Conservation (phyloP, 2,329 filamentous ascomycete species). For the Colletotrichum sidae region DNA sequence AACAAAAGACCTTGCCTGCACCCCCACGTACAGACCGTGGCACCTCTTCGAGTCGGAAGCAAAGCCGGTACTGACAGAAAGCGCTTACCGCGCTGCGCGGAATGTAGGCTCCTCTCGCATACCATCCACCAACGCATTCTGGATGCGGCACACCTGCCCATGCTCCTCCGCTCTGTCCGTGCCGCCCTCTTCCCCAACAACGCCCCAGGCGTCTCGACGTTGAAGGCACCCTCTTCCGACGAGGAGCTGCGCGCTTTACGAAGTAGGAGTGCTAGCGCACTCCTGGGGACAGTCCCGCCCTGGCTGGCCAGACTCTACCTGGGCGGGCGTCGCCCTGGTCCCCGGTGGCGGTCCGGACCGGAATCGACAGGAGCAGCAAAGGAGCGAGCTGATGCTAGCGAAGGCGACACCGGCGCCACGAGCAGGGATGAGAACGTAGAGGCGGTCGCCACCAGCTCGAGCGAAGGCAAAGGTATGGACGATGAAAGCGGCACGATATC, state of each 20-base stretch:
- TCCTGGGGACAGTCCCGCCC: slow-evolving; percentile 62
- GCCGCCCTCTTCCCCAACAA: slow-evolving; percentile 89
- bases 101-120: slow-evolving; percentile 68
- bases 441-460: slow-evolving; percentile 39
- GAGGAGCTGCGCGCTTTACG: slow-evolving; percentile 72
- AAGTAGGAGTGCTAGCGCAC: slow-evolving; percentile 72
- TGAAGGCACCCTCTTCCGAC: slow-evolving; percentile 70
- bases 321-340: slow-evolving; percentile 52
- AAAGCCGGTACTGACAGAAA: slow-evolving; percentile 32
- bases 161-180: slow-evolving; percentile 77
- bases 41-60: slow-evolving; percentile 29
- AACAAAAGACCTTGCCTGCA: slow-evolving; percentile 39
- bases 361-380: slow-evolving; percentile 19
- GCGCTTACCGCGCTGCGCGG: slow-evolving; percentile 37
- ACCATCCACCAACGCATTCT: slow-evolving; percentile 68
- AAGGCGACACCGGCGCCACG: slow-evolving; percentile 1
- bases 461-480: slow-evolving; percentile 36
- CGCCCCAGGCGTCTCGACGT: slow-evolving; percentile 72
- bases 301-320: slow-evolving; percentile 64
- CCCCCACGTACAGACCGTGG: slow-evolving; percentile 40
- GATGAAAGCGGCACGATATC: slow-evolving; percentile 39
- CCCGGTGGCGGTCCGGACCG: slow-evolving; percentile 40
- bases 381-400: slow-evolving; percentile 10
- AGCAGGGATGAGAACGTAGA: slow-evolving; percentile 39
- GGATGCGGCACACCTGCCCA: slow-evolving; percentile 73